These are phyloP conservation scores for Chytriomyces hyalinus DNA, from an alignment of 192 early-diverging fungal genomes.

Conservation along the genomic window DNA sequence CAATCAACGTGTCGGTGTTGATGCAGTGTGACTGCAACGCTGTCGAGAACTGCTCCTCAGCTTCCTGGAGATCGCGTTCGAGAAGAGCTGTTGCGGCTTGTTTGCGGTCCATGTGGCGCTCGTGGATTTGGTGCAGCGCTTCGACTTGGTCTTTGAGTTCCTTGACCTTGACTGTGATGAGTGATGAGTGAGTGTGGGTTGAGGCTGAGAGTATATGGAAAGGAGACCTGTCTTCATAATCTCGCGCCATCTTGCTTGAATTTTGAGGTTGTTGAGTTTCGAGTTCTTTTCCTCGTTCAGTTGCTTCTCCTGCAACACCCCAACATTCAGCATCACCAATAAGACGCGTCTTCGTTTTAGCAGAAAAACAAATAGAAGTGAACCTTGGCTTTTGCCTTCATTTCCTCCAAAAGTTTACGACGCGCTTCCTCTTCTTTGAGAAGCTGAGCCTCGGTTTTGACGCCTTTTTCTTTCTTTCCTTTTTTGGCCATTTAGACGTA, in stretches of 20 bases:
- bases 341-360: background rate
- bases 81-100: conserved; percentile 46
- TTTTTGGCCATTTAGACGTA: conserved; percentile 43
- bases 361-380: background rate
- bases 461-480: conserved; percentile 58
- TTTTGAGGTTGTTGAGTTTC: conserved; percentile 61
- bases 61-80: conserved; percentile 51
- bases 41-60: conserved; percentile 60
- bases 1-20: conserved; percentile 62
- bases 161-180: conserved; percentile 51
- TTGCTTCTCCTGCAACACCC: conserved; percentile 48
- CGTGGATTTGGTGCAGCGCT: conserved; percentile 54
- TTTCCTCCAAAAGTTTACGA: conserved; percentile 50
- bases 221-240: conserved; percentile 63
- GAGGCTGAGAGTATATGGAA: background rate
- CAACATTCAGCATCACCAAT: background rate
- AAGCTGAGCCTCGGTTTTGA: conserved; percentile 53
- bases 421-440: conserved; percentile 60
- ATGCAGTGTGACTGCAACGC: conserved; percentile 62
- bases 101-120: conserved; percentile 59
- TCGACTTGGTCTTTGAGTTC: conserved; percentile 51
- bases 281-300: conserved; percentile 58
- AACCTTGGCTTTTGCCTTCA: conserved; percentile 61
- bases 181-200: background rate
- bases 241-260: conserved; percentile 64